Evolutionary conservation across 2,329 filamentous ascomycete genomes (phyloP), one percentile per base, ranked within the genome.

Genomic region (Eutypa lata): DNA sequence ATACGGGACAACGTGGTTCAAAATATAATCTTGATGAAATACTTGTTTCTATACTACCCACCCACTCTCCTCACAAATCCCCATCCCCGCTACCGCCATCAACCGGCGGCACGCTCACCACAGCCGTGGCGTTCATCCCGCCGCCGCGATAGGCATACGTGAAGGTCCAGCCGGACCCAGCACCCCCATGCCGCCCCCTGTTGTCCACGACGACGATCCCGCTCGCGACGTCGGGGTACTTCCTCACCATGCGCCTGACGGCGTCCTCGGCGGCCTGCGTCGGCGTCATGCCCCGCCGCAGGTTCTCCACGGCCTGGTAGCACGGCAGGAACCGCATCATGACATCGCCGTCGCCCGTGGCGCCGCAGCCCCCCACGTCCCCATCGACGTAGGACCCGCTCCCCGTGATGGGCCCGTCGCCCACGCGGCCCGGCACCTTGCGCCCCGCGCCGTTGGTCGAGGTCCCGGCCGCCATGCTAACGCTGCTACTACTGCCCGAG

Each of bases 321-420:
- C 80, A 83, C 0, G 80, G 80, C 22, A 82, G 61, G 56, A 82
- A 81, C 3, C 79, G 72, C 74, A 81, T 79, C 78, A 82, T 81
- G 53, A 82, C 65, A 59, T 83, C 80, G 1, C 80, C 80, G 50
- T 83, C 79, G 1, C 80, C 80, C 0, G 80, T 82, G 2, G 80
- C 78, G 7, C 79, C 80, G 57, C 80, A 83, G 0, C 76, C 80
- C 2, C 79, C 80, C 1, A 79, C 74, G 3, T 79, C 77, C 4
- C 69, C 70, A 55, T 83, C 80, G 3, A 78, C 80, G 57, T 83
- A 83, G 1, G 78, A 79, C 2, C 79, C 80, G 50, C 76, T 79
- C 1, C 80, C 80, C 0, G 73, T 70, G 49, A 82, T 81, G 3
- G 80, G 79, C 0, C 78, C 80, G 50, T 83, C 80, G 16, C 80